phyloP scores from a whole-genome alignment of 371 early-diverging fungal species.

The Rhizopus delemar region DNA sequence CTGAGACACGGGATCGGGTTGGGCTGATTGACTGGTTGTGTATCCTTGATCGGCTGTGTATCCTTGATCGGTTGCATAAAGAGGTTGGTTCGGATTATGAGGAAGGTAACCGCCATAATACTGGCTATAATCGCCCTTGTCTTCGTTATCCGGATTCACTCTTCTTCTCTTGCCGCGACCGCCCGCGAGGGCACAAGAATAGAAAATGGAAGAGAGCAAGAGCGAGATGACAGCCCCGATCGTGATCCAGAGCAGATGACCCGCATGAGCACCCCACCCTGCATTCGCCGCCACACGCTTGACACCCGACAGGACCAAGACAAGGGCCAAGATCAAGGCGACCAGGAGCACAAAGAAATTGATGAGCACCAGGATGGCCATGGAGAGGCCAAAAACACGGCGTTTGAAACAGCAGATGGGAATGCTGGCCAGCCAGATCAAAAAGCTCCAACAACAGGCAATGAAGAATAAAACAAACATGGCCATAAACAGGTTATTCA shows the following conservation, averaged over 20 bases:
- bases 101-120: neutral
- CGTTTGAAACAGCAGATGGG: slow-evolving; percentile 30
- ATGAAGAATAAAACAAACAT: slow-evolving; percentile 41
- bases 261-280: slow-evolving; percentile 30
- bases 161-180: neutral
- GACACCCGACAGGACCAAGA: slow-evolving; percentile 25
- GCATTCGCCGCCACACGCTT: slow-evolving; percentile 15
- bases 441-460: slow-evolving; percentile 33
- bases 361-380: slow-evolving; percentile 32
- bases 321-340: slow-evolving; percentile 31
- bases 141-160: neutral
- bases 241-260: slow-evolving; percentile 37
- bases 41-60: slow-evolving; percentile 6
- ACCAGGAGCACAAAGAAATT: slow-evolving; percentile 37
- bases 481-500: slow-evolving; percentile 30
- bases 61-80: neutral
- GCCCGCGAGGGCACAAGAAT: slow-evolving; percentile 7
- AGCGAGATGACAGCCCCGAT: slow-evolving; percentile 35
- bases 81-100: neutral
- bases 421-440: slow-evolving; percentile 40
- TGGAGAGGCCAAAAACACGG: slow-evolving; percentile 22
- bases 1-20: no score
- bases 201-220: slow-evolving; percentile 18
- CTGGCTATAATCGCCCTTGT: slow-evolving; percentile 5
- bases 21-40: neutral